Evolutionary conservation across 2,329 filamentous ascomycete species (phyloP), one percentile per base, ranked within the genome.

Genomic region (Aspergillus sp.): DNA sequence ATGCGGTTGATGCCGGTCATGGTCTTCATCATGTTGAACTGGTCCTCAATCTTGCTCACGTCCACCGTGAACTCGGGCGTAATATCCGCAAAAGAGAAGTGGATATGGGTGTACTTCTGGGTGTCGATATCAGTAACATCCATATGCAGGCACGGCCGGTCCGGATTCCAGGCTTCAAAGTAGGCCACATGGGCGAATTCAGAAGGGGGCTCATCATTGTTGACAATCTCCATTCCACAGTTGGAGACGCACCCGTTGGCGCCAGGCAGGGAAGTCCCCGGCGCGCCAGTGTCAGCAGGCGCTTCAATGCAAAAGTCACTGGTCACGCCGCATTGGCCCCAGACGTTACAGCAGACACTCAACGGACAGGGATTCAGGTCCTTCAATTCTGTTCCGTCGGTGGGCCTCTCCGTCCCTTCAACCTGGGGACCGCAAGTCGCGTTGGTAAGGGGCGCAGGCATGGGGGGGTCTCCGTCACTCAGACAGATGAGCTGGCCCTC

Each of bases 261-360:
- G 3, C 71, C 70, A 5, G 65, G 57, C n/a, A 60, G 45, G 9
- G 72, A 64, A 3, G 75, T 77, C 5, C 77, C 76, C 1, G 75
- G 77, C 1, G 64, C 63, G 1, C 73, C 74, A 1, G 67, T 73
- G 9, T 52, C 42, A 1, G 59, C 57, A 24, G 24, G 24, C 24
- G 24, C 24, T 24, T 67, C 54, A 9, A 62, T 68, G 63, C 80
- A 83, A 61, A 81, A 81, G 13, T 78, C 78, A 1, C 61, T 59
- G 0, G 76, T 78, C 1, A 71, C 71, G 7, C 79, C 80, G 27
- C 80, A 82, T 50, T 78, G 72, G 1, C 79, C 80, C 69, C 76
- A 79, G 47, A 71, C 66, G 52, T 77, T 70, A 61, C 77, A 79
- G 61, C 77, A 79, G 4, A 71, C 74, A 41, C 77, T 77, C 5